Evolutionary conservation across 2,329 filamentous ascomycete genomes (phyloP).

Genomic region (Verticillium albo-atrum): DNA sequence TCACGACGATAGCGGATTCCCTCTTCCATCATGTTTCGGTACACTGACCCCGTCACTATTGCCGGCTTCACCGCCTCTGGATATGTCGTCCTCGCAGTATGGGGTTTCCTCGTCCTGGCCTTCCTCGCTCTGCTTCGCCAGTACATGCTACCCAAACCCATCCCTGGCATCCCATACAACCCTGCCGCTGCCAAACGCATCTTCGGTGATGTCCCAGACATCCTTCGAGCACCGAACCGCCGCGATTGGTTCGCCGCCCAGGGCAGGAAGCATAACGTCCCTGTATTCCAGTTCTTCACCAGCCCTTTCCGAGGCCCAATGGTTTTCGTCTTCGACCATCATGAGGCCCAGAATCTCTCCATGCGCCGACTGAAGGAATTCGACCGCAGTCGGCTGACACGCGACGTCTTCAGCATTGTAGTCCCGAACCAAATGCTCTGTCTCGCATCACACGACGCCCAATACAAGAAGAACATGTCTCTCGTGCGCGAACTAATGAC

Average conservation of each 20-base stretch:
- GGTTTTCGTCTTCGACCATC: conserved; percentile 26
- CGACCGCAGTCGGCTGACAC: conserved; percentile 19
- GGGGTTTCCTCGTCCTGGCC: neutral
- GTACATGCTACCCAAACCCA: conserved; percentile 17
- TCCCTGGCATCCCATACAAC: conserved; percentile 24
- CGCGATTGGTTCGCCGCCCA: conserved; percentile 21
- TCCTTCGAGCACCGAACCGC: conserved; percentile 7
- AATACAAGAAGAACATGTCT: conserved; percentile 25
- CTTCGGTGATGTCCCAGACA: conserved; percentile 16
- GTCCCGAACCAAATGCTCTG: conserved; percentile 25
- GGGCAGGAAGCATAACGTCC: conserved; percentile 17
- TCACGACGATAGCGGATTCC: too few species aligned
- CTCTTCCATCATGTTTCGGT: neutral
- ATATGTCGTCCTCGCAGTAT: neutral
- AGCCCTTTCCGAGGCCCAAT: conserved; percentile 23
- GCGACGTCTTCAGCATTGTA: conserved; percentile 12
- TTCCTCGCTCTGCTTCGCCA: neutral
- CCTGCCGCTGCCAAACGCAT: conserved; percentile 10
- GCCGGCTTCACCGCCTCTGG: neutral
- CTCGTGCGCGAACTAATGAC: conserved; percentile 32
- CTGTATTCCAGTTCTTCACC: conserved; percentile 28
- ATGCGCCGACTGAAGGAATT: conserved; percentile 26
- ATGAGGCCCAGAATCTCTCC: conserved; percentile 26
- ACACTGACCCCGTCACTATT: neutral
- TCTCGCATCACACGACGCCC: conserved; percentile 24